A percentile compares a stretch with the other conserved stretches of the same genome.
These are phyloP conservation scores for Diplocarpon mali DNA, from an alignment of 2,329 filamentous ascomycete species.

Conservation along the genomic window DNA sequence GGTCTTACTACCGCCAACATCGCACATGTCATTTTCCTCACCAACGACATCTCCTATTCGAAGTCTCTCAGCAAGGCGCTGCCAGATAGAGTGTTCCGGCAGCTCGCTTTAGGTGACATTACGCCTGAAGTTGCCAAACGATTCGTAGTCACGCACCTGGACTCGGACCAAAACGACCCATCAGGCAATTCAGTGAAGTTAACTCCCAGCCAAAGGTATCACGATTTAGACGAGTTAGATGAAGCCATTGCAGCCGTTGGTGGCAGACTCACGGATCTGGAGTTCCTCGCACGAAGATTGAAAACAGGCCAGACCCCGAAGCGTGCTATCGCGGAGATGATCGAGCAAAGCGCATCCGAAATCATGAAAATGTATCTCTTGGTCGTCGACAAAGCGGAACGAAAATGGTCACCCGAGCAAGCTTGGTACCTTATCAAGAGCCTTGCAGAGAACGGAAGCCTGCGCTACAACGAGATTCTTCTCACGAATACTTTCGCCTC, in stretches of 20 bases:
- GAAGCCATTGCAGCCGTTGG: slow-evolving; percentile 72
- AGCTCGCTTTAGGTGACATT: slow-evolving; percentile 77
- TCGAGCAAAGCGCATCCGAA: slow-evolving; percentile 78
- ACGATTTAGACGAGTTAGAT: slow-evolving; percentile 62
- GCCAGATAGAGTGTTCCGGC: slow-evolving; percentile 82
- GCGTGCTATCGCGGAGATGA: slow-evolving; percentile 76
- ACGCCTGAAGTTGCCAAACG: slow-evolving; percentile 77
- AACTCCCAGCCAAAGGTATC: slow-evolving; percentile 22
- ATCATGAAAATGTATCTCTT: slow-evolving; percentile 90
- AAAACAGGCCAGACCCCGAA: slow-evolving; percentile 75
- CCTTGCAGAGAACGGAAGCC: slow-evolving; percentile 53
- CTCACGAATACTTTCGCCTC: slow-evolving; percentile 64
- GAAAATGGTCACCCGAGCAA: slow-evolving; percentile 72
- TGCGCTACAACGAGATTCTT: slow-evolving; percentile 80
- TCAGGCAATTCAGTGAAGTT: slow-evolving; percentile 22
- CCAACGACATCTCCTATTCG: slow-evolving; percentile 76
- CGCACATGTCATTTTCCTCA: slow-evolving; percentile 90
- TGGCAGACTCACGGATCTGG: slow-evolving; percentile 87
- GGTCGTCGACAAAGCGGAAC: slow-evolving; percentile 35
- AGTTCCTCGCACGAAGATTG: slow-evolving; percentile 84
- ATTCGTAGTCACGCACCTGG: slow-evolving; percentile 77
- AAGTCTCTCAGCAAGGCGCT: slow-evolving; percentile 80
- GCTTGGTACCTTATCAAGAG: slow-evolving; percentile 81
- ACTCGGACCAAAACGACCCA: slow-evolving; percentile 31
- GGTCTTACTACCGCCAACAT: slow-evolving; percentile 75